Conservation (phyloP, 768 basidiomycete species). For the Pleurotus platypus region DNA sequence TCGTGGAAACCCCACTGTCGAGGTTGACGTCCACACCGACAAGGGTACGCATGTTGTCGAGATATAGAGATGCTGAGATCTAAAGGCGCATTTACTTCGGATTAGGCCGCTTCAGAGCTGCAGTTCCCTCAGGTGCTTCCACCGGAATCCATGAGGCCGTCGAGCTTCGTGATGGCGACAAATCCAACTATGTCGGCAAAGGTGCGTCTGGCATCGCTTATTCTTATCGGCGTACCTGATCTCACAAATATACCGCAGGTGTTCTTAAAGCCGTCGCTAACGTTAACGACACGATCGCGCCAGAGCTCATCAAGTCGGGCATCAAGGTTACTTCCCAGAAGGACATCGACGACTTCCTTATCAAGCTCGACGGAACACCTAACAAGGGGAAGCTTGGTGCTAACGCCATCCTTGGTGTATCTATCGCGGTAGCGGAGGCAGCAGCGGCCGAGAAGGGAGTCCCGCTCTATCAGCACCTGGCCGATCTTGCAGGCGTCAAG, state of each 20-base stretch:
- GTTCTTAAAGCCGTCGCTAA: conserved; percentile 92
- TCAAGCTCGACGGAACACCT: conserved; percentile 94
- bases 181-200: conserved; percentile 91
- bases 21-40: conserved; percentile 83
- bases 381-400: conserved; percentile 99
- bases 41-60: conserved; percentile 54
- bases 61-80: background rate
- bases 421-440: conserved; percentile 92
- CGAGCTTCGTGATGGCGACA: conserved; percentile 97
- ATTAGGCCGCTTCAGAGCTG: conserved; percentile 86
- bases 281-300: conserved; percentile 89
- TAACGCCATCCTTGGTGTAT: conserved; percentile 98
- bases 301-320: conserved; percentile 79
- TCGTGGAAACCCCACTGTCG: conserved; percentile 96
- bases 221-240: conserved; percentile 5
- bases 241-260: conserved; percentile 42
- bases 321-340: conserved; percentile 88
- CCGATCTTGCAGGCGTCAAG: conserved; percentile 93
- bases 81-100: conserved; percentile 1
- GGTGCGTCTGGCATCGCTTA: conserved; percentile 43
- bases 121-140: conserved; percentile 97
- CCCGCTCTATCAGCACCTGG: conserved; percentile 95
- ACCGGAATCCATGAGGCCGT: conserved; percentile 98
- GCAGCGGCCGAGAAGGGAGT: conserved; percentile 93
- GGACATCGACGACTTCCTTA: conserved; percentile 95